phyloP scores from a whole-genome alignment of 23 red algal species.

The Gracilaria domingensis region DNA sequence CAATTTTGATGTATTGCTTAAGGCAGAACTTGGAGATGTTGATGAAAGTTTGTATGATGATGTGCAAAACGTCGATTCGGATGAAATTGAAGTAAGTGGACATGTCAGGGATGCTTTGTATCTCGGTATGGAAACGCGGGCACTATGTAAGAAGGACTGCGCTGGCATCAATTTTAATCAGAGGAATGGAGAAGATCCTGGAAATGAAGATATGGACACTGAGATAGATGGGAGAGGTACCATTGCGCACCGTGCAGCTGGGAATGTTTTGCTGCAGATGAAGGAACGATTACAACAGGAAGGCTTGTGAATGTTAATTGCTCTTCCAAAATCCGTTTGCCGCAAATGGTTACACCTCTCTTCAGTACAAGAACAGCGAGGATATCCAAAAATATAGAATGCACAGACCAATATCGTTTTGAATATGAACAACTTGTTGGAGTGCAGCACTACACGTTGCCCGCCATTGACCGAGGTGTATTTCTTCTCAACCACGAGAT shows the following conservation, averaged over 20 bases:
- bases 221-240: background rate
- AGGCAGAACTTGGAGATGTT: background rate
- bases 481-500: background rate
- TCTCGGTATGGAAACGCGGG: slow-evolving; percentile 15
- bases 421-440: background rate
- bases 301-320: background rate
- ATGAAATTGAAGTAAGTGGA: slow-evolving; percentile 23
- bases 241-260: slow-evolving; percentile 8
- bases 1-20: slow-evolving; percentile 9
- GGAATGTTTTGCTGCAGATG: slow-evolving; percentile 23
- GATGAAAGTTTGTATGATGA: slow-evolving; percentile 35
- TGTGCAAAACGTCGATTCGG: slow-evolving; percentile 9
- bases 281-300: slow-evolving; percentile 6
- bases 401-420: background rate
- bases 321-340: background rate
- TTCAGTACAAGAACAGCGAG: background rate
- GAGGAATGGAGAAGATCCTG: background rate
- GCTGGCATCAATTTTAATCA: background rate
- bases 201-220: background rate
- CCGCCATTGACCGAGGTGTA: background rate
- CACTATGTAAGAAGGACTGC: slow-evolving; percentile 8
- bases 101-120: slow-evolving; percentile 38
- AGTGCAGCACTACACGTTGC: no score
- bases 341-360: background rate
- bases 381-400: background rate